phyloP scores from a whole-genome alignment of 1,139 yeast species.

The Meyerozyma carpophila region DNA sequence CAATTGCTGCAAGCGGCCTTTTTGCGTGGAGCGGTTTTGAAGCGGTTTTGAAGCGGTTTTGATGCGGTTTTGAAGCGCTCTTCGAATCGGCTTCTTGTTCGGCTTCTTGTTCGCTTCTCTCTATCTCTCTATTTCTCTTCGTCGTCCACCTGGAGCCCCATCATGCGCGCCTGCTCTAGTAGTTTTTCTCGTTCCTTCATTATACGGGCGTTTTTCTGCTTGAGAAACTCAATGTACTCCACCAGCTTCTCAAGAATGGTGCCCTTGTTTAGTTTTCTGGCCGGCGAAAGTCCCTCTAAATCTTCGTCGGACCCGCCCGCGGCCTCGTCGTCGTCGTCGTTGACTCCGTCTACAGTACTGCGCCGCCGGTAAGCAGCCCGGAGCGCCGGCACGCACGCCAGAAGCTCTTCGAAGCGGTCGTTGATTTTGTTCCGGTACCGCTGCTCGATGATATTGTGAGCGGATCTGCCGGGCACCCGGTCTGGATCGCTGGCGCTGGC shows the following conservation, averaged over 20 bases:
- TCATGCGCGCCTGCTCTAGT: constrained; percentile 20
- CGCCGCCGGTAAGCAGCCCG: constrained; percentile 25
- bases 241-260: constrained; percentile 40
- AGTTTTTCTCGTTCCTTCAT: constrained; percentile 30
- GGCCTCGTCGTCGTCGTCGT: constrained; percentile 11
- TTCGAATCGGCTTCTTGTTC: not conserved
- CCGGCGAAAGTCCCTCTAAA: constrained; percentile 43
- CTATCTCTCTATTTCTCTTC: not conserved
- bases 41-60: not conserved
- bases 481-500: not conserved
- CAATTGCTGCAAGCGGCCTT: too few relatives aligned
- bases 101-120: not conserved
- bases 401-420: constrained; percentile 38
- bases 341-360: constrained; percentile 9
- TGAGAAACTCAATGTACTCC: constrained; percentile 41
- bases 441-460: constrained; percentile 44
- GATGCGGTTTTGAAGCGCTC: not conserved
- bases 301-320: constrained; percentile 15
- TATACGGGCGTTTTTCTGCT: constrained; percentile 32
- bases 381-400: constrained; percentile 38
- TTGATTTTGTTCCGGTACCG: constrained; percentile 42
- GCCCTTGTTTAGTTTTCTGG: constrained; percentile 40
- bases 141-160: constrained; percentile 18
- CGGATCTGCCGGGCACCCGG: constrained; percentile 12
- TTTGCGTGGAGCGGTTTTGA: too few relatives aligned